Evolutionary conservation across 2,329 filamentous ascomycete genomes (phyloP).

Genomic region (Colletotrichum plurivorum): DNA sequence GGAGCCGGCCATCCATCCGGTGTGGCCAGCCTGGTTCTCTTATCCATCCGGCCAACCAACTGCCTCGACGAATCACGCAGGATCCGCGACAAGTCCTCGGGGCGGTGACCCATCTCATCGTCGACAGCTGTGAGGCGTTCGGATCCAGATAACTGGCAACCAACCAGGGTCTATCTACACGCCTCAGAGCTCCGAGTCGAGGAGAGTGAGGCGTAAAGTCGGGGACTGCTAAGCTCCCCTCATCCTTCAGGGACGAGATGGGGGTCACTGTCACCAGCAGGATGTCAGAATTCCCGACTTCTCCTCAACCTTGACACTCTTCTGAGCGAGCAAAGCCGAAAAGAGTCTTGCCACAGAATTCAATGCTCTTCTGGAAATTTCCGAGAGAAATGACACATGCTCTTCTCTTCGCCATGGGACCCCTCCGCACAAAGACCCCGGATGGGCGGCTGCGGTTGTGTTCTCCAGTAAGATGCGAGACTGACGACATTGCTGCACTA

Average conservation of each 20-base stretch:
- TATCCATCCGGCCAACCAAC: not conserved
- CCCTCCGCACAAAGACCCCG: constrained; percentile 19
- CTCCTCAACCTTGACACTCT: constrained; percentile 5
- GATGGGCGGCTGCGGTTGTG: constrained; percentile 7
- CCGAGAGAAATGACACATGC: not conserved
- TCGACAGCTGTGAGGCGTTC: constrained; percentile 13
- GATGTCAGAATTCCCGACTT: not conserved
- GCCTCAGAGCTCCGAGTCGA: not conserved
- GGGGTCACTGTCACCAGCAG: not conserved
- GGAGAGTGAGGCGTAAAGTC: constrained; percentile 19
- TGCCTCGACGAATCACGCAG: constrained; percentile 2
- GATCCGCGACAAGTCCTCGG: not conserved
- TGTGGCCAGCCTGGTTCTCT: constrained; percentile 3
- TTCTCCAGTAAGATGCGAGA: constrained; percentile 30
- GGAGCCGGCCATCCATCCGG: not conserved
- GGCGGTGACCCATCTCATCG: not conserved
- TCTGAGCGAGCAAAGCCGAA: not conserved
- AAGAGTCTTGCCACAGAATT: not conserved
- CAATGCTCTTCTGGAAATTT: constrained; percentile 4
- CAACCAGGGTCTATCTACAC: constrained; percentile 1
- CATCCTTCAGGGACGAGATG: not conserved
- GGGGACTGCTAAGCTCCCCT: not conserved
- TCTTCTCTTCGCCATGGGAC: not conserved
- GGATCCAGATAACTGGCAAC: constrained; percentile 6
- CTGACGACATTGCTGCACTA: constrained; percentile 33